Base-by-base conservation (phyloP, 2,329 filamentous ascomycete species). In the Fusarium oligoseptatum region DNA sequence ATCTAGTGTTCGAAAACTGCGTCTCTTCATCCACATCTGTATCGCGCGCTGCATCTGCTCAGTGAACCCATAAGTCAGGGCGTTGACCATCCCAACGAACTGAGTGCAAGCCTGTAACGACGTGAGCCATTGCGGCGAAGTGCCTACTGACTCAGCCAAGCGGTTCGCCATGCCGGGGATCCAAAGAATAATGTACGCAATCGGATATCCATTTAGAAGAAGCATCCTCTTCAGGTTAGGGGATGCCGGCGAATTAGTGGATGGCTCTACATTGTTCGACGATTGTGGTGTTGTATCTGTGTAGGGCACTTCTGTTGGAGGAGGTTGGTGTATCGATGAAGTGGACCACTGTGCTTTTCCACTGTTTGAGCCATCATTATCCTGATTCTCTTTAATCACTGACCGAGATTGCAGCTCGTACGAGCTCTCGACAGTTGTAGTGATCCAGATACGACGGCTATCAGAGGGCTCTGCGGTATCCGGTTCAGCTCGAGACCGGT, bases 171-270 rank as follows among this genome's bases (percentile, higher is more conserved):
- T 39, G 5, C 62, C 62, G 6, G 62, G 62, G 14, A 39, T 65
- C 62, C 62, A 65, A 4, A 65, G 52, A 20, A 65, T 58, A 15
- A 65, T 27, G 22, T 65, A 65, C 8, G 32, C 36, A 48, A 65
- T n/a, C 7, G 62, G 62, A 32, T 58, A 65, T n/a, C 50, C 62
- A 27, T 65, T 65, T 15, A 65, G 15, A 11, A 65, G 52, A 14
- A 65, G 17, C 36, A 65, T 65, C n/a, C 29, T 39, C 24, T 24
- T 55, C 9, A 64, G 34, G n/a, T 64, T 64, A 4, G 60, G 60
- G 6, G 45, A 37, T 27, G 60, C 48, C 20, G 24, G 60, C n/a
- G n/a, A 4, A 48, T 48, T 24, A 12, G 14, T 34, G n/a, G 32
- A 24, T 11, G 34, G 45, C 14, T 24, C 29, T 27, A 6, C n/a